phyloP scores from a whole-genome alignment of 2,329 filamentous ascomycete genomes.

The Hypoxylon sp. region DNA sequence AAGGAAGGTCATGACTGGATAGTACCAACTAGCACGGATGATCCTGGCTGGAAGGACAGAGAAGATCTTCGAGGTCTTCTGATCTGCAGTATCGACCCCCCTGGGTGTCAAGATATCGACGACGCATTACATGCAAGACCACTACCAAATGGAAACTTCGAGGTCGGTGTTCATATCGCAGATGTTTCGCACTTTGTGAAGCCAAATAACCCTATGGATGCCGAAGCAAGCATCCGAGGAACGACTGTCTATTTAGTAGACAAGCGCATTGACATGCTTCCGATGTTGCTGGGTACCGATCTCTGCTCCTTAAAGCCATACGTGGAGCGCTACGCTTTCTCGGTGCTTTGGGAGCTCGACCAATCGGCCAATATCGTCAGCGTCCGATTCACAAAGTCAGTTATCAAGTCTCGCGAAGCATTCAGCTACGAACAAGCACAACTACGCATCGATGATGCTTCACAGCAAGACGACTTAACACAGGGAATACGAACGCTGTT shows the following conservation, averaged over 20 bases:
- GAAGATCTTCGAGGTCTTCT: slow-evolving; percentile 84
- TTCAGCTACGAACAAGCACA: slow-evolving; percentile 99
- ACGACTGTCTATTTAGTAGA: slow-evolving; percentile 98
- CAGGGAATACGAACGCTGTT: slow-evolving; percentile 87
- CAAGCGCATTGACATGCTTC: slow-evolving; percentile 99
- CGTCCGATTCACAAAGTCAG: slow-evolving; percentile 93
- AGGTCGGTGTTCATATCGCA: slow-evolving; percentile 97
- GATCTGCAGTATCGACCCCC: slow-evolving; percentile 96
- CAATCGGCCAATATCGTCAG: slow-evolving; percentile 84
- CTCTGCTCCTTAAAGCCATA: slow-evolving; percentile 96
- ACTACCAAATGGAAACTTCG: slow-evolving; percentile 90
- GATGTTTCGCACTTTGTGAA: slow-evolving; percentile 99
- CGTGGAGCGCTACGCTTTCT: slow-evolving; percentile 92
- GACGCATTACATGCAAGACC: slow-evolving; percentile 89
- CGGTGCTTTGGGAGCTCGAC: slow-evolving; percentile 87
- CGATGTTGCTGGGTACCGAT: slow-evolving; percentile 93
- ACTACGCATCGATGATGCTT: slow-evolving; percentile 87
- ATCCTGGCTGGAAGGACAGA: slow-evolving; percentile 87
- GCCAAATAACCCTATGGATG: slow-evolving; percentile 96
- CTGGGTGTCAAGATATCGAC: slow-evolving; percentile 97
- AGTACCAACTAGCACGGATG: slow-evolving; percentile 79
- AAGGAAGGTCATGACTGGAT: slow-evolving; percentile 92
- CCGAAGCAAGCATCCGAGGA: slow-evolving; percentile 90
- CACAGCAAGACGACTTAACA: slow-evolving; percentile 89
- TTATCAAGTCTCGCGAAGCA: slow-evolving; percentile 94